A percentile compares a stretch with the other conserved stretches of the same genome.
Evolutionary conservation across 1,139 yeast species (phyloP).

Genomic region (Candida neerlandica): DNA sequence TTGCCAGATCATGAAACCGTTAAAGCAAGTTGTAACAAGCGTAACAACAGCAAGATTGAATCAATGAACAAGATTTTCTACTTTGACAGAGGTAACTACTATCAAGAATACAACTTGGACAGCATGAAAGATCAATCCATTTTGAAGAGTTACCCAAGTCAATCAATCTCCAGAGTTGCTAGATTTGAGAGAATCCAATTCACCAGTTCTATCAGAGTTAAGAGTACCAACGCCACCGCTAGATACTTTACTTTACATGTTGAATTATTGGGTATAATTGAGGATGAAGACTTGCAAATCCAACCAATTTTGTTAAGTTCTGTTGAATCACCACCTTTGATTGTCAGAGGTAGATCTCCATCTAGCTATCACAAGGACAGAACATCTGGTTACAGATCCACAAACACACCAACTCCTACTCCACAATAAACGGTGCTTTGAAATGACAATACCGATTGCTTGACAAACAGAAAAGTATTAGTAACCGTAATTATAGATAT

Average conservation of each 20-base stretch:
- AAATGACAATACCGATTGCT: not conserved
- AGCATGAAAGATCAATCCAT: conserved; percentile 32
- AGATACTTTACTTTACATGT: conserved; percentile 57
- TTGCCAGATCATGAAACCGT: conserved; percentile 62
- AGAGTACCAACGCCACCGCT: conserved; percentile 45
- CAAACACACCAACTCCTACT: conserved; percentile 13
- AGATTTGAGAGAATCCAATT: conserved; percentile 71
- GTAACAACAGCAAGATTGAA: conserved; percentile 34
- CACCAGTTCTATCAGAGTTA: conserved; percentile 59
- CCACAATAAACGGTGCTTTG: not conserved
- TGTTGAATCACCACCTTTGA: conserved; percentile 61
- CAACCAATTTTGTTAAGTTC: conserved; percentile 44
- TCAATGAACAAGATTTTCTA: conserved; percentile 32
- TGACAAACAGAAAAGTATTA: not conserved
- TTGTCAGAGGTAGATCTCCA: conserved; percentile 71
- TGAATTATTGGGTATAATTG: conserved; percentile 54
- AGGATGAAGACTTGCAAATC: conserved; percentile 40
- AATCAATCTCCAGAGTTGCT: conserved; percentile 60
- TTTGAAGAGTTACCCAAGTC: conserved; percentile 49
- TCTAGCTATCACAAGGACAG: conserved; percentile 56
- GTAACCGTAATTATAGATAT: not conserved
- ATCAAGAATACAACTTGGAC: conserved; percentile 32
- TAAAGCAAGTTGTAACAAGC: conserved; percentile 60
- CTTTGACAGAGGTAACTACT: conserved; percentile 46
- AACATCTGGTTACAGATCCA: conserved; percentile 38